Conservation (phyloP, 495 filamentous ascomycete genomes). For the Penicillium malachiteum region DNA sequence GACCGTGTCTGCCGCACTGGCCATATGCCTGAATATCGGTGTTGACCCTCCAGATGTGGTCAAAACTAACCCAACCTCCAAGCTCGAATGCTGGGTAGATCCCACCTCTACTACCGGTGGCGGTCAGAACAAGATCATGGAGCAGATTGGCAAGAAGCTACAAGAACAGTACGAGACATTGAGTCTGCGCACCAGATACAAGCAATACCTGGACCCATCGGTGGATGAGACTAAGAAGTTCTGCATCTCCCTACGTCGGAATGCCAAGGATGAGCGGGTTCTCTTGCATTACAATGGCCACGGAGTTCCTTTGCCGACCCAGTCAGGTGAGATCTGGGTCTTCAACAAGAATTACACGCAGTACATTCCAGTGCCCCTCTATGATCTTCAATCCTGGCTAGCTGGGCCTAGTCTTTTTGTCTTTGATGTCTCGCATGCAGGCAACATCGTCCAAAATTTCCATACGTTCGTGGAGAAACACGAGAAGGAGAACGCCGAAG, state of each 20-base stretch:
- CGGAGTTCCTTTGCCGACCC: constrained; percentile 94
- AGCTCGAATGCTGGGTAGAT: constrained; percentile 96
- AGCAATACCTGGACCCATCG: constrained; percentile 92
- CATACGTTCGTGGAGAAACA: constrained; percentile 93
- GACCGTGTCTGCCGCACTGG: constrained; percentile 91
- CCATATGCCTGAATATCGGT: constrained; percentile 94
- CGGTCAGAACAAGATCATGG: constrained; percentile 78
- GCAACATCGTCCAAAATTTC: constrained; percentile 92
- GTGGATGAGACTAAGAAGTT: constrained; percentile 97
- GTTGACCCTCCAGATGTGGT: constrained; percentile 96
- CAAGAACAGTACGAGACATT: constrained; percentile 95
- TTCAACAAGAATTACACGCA: constrained; percentile 99
- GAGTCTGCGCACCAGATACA: constrained; percentile 91
- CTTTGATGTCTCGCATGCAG: constrained; percentile 95
- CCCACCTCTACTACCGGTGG: constrained; percentile 66
- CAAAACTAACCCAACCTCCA: constrained; percentile 88
- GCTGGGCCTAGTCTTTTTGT: constrained; percentile 94
- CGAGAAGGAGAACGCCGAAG: constrained; percentile 76
- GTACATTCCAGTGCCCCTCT: constrained; percentile 95
- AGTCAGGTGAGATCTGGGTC: constrained; percentile 97
- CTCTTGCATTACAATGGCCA: constrained; percentile 99
- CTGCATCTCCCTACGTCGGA: constrained; percentile 80
- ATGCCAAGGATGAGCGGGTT: constrained; percentile 92
- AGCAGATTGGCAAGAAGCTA: constrained; percentile 91
- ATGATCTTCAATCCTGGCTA: constrained; percentile 94